A percentile compares a stretch with the other conserved stretches of the same genome.
Evolutionary conservation across 2,329 filamentous ascomycete genomes (phyloP).

Genomic region (Lithohypha guttulata): DNA sequence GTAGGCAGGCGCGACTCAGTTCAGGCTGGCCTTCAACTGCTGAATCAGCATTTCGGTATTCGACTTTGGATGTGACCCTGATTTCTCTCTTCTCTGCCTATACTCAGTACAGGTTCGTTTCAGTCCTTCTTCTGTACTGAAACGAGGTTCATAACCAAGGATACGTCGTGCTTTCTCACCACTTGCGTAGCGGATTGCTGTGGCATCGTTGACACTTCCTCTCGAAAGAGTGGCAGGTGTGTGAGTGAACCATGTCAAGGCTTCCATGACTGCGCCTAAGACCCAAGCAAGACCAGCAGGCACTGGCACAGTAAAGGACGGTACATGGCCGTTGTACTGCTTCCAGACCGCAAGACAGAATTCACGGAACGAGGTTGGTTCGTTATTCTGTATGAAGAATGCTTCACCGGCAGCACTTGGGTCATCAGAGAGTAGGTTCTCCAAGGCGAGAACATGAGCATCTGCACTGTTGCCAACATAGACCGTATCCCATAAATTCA

Average conservation of each 20-base stretch:
- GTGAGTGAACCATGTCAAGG: constrained; percentile 37
- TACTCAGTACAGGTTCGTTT: constrained; percentile 36
- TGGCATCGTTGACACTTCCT: constrained; percentile 46
- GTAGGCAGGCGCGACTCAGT: no score
- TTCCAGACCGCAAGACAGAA: constrained; percentile 36
- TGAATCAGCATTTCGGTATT: constrained; percentile 3
- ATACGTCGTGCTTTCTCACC: constrained; percentile 42
- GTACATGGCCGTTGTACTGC: constrained; percentile 42
- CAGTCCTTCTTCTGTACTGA: constrained; percentile 43
- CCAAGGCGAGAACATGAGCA: constrained; percentile 35
- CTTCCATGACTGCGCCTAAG: constrained; percentile 38
- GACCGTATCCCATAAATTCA: constrained; percentile 33
- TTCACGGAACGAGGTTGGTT: constrained; percentile 35
- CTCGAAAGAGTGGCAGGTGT: constrained; percentile 38
- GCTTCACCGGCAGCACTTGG: constrained; percentile 33
- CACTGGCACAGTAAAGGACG: constrained; percentile 38
- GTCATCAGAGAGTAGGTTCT: constrained; percentile 31
- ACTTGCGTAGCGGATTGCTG: constrained; percentile 42
- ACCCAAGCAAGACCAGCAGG: constrained; percentile 40
- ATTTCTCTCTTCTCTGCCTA: constrained; percentile 1
- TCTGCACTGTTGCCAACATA: constrained; percentile 36
- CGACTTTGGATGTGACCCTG: constrained; percentile 1
- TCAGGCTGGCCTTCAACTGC: not conserved
- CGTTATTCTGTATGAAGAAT: constrained; percentile 38
- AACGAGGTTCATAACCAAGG: constrained; percentile 42